phyloP scores from a whole-genome alignment of 352 stramenopile genomes.

The Pythium chondricola region DNA sequence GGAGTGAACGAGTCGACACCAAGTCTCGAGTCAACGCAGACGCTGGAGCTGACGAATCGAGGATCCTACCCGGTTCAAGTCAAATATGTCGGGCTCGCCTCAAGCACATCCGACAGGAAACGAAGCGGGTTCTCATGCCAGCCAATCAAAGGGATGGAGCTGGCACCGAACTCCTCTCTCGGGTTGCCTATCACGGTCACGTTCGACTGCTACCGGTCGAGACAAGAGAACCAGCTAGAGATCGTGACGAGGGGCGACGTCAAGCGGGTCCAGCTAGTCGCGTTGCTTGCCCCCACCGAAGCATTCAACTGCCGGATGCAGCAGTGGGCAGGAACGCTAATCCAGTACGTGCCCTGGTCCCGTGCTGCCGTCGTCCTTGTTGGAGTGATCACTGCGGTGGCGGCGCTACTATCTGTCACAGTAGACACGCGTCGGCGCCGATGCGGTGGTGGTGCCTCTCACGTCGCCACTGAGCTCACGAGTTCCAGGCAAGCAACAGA shows the following conservation, averaged over 20 bases:
- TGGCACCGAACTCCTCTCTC: neutral
- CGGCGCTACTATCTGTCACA: too few relatives aligned
- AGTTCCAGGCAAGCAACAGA: too few relatives aligned
- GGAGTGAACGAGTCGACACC: too few relatives aligned
- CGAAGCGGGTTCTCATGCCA: neutral
- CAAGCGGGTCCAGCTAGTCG: neutral
- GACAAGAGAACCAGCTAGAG: neutral
- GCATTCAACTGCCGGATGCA: too few relatives aligned
- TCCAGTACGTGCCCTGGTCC: too few relatives aligned
- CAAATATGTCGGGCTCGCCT: neutral
- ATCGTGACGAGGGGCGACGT: neutral
- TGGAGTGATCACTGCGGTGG: too few relatives aligned
- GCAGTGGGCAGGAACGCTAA: too few relatives aligned
- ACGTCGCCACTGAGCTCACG: too few relatives aligned
- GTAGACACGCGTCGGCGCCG: too few relatives aligned
- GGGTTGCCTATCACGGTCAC: neutral
- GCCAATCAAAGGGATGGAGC: neutral
- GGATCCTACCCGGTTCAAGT: neutral
- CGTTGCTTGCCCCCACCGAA: neutral
- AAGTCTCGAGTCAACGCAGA: too few relatives aligned
- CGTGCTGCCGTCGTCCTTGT: too few relatives aligned
- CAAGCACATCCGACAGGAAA: neutral
- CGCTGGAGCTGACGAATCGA: neutral
- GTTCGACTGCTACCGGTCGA: neutral
- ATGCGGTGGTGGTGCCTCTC: too few relatives aligned